Evolutionary conservation across 306 rosid species (phyloP).

Genomic region (Rubus parviflorus): DNA sequence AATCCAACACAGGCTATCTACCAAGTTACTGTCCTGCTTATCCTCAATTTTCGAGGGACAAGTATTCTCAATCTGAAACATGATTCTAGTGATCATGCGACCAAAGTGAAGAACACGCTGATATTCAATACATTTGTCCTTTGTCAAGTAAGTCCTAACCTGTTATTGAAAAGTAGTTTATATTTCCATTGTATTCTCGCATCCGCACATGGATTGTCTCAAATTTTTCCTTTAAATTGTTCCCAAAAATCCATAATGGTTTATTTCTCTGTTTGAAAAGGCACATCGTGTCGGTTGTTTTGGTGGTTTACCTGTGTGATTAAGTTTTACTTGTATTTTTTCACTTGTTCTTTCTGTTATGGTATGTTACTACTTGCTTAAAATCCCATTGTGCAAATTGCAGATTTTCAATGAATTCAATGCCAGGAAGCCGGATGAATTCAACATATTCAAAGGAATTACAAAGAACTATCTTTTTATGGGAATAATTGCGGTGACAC

Average conservation of each 20-base stretch:
- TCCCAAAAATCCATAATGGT: background rate
- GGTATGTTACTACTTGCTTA: background rate
- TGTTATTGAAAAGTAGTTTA: background rate
- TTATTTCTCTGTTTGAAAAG: background rate
- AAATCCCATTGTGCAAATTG: background rate
- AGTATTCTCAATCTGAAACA: slow-evolving; percentile 46
- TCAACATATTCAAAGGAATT: slow-evolving; percentile 73
- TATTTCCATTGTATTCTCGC: background rate
- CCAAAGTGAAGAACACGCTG: slow-evolving; percentile 73
- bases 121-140: slow-evolving; percentile 94
- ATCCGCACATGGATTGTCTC: background rate
- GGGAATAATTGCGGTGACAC: slow-evolving; percentile 66
- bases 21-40: slow-evolving; percentile 76
- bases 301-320: background rate
- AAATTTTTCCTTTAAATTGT: background rate
- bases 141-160: slow-evolving; percentile 66
- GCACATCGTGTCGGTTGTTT: background rate
- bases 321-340: background rate
- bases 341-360: background rate
- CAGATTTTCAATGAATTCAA: slow-evolving; percentile 92
- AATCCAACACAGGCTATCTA: slow-evolving; percentile 59
- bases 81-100: slow-evolving; percentile 30
- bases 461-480: slow-evolving; percentile 69
- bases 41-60: slow-evolving; percentile 66
- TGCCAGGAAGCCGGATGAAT: slow-evolving; percentile 84